These are phyloP conservation scores for Besnoitia besnoiti DNA, from an alignment of 169 alveolate species.

Conservation along the genomic window DNA sequence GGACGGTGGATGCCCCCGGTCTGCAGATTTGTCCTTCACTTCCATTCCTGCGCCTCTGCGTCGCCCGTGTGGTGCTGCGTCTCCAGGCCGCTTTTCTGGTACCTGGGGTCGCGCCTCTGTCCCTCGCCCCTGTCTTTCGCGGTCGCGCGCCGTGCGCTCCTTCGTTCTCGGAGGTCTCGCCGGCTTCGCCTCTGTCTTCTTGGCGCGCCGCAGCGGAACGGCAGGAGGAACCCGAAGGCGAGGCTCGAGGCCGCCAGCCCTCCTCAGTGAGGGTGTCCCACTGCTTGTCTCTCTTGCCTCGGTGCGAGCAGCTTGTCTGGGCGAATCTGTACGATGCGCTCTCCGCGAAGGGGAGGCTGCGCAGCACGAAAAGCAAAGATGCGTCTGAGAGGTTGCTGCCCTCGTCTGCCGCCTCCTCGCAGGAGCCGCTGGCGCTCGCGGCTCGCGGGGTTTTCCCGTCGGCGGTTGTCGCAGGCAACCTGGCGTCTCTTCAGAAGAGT, in stretches of 20 bases:
- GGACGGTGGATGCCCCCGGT: too few species aligned
- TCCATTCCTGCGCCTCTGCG: background rate
- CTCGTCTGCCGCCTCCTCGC: background rate
- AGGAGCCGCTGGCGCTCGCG: background rate
- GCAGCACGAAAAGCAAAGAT: background rate
- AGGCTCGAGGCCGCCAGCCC: background rate
- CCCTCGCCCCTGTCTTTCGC: background rate
- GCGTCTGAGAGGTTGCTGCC: background rate
- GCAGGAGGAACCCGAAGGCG: background rate
- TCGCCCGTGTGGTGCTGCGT: background rate
- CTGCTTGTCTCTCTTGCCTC: background rate
- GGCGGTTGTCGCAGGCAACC: background rate
- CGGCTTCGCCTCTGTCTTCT: background rate
- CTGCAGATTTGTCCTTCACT: background rate
- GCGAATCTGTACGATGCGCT: background rate
- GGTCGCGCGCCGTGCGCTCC: too few species aligned
- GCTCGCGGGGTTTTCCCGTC: background rate
- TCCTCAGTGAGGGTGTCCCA: background rate
- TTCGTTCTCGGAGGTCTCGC: background rate
- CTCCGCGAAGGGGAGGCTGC: background rate
- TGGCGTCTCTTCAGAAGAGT: background rate
- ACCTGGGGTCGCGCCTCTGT: background rate
- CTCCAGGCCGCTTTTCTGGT: background rate
- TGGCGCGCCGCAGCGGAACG: background rate
- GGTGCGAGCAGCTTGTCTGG: background rate